A percentile compares a stretch with the other conserved stretches of the same genome.
Evolutionary conservation across 441 rosid genomes (phyloP).

Genomic region (Eugenia klotzschiana): DNA sequence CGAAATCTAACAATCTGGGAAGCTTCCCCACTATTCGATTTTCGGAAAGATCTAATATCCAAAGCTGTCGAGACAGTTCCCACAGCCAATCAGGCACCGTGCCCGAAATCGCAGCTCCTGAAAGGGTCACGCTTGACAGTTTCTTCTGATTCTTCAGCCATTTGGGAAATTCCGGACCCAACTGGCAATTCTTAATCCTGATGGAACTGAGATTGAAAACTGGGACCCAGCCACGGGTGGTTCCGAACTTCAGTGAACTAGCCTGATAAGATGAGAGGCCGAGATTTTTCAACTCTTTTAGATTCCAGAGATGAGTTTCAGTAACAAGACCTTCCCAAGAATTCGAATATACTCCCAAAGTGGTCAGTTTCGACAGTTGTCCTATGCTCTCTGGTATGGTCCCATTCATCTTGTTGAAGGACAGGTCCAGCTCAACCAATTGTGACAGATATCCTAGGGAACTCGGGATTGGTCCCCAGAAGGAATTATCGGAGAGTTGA

Average conservation of each 20-base stretch:
- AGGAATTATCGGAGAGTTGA: conserved; percentile 3
- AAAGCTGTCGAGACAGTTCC: neutral
- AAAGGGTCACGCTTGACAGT: neutral
- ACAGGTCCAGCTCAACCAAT: conserved; percentile 9
- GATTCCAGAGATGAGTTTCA: neutral
- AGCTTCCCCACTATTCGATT: neutral
- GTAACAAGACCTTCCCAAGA: neutral
- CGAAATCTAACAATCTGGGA: neutral
- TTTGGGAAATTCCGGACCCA: neutral
- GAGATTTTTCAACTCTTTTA: neutral
- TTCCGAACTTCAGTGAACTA: neutral
- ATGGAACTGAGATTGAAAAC: neutral
- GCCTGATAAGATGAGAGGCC: neutral
- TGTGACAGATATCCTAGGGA: conserved; percentile 14
- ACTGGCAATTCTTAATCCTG: neutral
- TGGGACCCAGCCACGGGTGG: neutral
- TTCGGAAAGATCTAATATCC: neutral
- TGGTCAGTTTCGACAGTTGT: neutral
- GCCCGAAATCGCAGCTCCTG: neutral
- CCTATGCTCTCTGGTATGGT: conserved; percentile 14
- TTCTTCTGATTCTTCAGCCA: conserved; percentile 3
- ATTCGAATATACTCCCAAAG: neutral
- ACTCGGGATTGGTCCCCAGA: conserved; percentile 15
- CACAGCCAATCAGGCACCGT: neutral
- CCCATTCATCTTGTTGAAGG: neutral